Conservation (phyloP, 306 rosid species). For the Prinsepia uniflora region DNA sequence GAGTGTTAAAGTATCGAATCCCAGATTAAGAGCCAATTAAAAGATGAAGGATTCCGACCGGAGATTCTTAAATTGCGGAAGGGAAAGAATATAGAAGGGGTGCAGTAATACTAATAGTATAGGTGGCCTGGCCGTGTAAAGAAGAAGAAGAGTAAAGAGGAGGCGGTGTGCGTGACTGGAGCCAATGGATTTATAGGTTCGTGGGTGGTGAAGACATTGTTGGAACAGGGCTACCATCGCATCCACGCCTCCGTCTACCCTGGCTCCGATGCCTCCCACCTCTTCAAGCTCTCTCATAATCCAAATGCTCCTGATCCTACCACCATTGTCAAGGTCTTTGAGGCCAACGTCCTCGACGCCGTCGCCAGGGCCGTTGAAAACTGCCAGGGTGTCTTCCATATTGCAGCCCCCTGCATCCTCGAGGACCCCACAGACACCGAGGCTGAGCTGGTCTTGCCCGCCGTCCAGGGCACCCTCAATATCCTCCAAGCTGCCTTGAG, state of each 20-base stretch:
- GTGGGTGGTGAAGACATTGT: conserved; percentile 57
- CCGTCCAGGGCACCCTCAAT: conserved; percentile 72
- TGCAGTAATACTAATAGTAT: no score
- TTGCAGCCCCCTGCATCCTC: conserved; percentile 84
- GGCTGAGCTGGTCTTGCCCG: conserved; percentile 56
- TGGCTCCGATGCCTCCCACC: conserved; percentile 57
- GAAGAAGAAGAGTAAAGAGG: background rate
- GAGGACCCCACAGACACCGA: conserved; percentile 66
- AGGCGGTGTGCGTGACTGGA: conserved; percentile 69
- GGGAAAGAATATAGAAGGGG: no score
- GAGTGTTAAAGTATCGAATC: no score
- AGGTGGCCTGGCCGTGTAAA: background rate
- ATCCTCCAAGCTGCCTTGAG: conserved; percentile 56
- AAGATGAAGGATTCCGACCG: no score
- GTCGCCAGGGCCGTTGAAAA: conserved; percentile 43
- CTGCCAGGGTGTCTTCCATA: conserved; percentile 78
- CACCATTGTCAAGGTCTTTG: conserved; percentile 37
- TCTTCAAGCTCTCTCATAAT: conserved; percentile 38
- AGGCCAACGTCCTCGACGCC: conserved; percentile 51
- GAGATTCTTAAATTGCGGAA: no score
- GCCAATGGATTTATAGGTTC: conserved; percentile 92
- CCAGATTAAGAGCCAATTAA: no score
- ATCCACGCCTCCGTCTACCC: conserved; percentile 76
- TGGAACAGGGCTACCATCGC: conserved; percentile 45
- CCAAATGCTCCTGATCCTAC: conserved; percentile 17